phyloP scores from a whole-genome alignment of 1,139 yeast species.

The Schwanniomyces etchellsii region DNA sequence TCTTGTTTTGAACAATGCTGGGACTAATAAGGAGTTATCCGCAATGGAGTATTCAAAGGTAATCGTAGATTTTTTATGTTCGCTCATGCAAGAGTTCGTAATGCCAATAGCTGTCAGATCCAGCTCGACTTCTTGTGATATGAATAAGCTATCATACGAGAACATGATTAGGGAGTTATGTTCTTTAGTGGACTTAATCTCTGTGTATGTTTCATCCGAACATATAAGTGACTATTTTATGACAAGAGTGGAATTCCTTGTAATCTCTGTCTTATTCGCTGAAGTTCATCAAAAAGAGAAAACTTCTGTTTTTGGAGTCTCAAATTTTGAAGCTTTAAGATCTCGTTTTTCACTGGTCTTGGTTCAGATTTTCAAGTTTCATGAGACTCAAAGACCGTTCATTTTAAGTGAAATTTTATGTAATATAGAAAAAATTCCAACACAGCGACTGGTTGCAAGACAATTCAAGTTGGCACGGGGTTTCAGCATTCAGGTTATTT shows the following conservation, averaged over 20 bases:
- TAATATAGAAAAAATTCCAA: constrained; percentile 44
- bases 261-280: constrained; percentile 32
- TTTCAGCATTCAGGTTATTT: constrained; percentile 40
- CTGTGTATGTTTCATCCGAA: constrained; percentile 12
- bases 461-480: constrained; percentile 42
- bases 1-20: constrained; percentile 31
- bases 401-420: constrained; percentile 56
- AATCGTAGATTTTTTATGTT: constrained; percentile 34
- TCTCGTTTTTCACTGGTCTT: constrained; percentile 32
- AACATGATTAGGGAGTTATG: constrained; percentile 1
- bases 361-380: constrained; percentile 36
- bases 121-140: no score
- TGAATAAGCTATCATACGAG: not conserved
- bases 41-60: constrained; percentile 39
- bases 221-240: constrained; percentile 40
- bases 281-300: constrained; percentile 17
- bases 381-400: constrained; percentile 50
- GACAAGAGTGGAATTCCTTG: constrained; percentile 48
- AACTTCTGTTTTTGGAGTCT: constrained; percentile 9
- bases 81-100: constrained; percentile 28
- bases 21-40: constrained; percentile 36
- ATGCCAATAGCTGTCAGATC: constrained; percentile 12
- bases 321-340: constrained; percentile 22
- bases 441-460: constrained; percentile 35
- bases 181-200: constrained; percentile 7